Evolutionary conservation across 176 grass and related monocot genomes (phyloP).

Genomic region (Triticum turgidum): DNA sequence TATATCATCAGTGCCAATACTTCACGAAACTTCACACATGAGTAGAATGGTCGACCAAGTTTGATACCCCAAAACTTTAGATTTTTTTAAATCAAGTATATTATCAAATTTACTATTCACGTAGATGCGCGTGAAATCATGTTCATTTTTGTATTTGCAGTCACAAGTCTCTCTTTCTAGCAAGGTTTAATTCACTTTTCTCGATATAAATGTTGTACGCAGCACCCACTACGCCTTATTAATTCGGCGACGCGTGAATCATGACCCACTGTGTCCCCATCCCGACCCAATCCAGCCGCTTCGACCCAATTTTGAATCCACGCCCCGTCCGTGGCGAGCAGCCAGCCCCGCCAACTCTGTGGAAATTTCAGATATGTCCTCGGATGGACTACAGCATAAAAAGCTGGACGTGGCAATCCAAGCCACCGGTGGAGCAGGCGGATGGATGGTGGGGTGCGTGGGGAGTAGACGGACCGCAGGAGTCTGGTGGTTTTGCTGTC

Average conservation of each 20-base stretch:
- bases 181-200: no score
- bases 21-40: no score
- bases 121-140: no score
- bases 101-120: no score
- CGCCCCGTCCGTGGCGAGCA: neutral
- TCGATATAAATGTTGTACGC: no score
- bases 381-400: neutral
- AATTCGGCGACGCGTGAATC: neutral
- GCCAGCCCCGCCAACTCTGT: accelerated
- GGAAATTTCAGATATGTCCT: neutral
- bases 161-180: no score
- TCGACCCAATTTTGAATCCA: conserved; percentile 15
- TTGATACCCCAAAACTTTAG: no score
- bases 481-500: conserved; percentile 12
- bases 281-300: neutral
- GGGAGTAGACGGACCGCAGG: neutral
- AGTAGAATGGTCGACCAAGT: no score
- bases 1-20: no score
- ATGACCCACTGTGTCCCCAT: neutral
- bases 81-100: no score
- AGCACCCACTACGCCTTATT: neutral
- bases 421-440: neutral
- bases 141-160: no score
- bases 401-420: neutral
- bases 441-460: conserved; percentile 9